phyloP scores from a whole-genome alignment of 2,329 filamentous ascomycete species.

The Penicillium sp. region DNA sequence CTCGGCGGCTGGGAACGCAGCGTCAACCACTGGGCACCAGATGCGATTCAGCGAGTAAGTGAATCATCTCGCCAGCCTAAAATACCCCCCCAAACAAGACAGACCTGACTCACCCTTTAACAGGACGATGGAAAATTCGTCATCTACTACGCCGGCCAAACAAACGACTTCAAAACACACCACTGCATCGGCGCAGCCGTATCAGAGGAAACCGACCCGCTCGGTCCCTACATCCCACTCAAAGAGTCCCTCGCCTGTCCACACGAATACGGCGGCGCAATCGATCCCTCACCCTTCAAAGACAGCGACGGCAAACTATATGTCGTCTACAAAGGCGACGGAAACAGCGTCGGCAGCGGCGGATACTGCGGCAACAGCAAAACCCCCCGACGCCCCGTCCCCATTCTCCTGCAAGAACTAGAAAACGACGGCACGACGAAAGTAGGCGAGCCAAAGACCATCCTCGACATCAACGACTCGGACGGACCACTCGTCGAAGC shows the following conservation, averaged over 20 bases:
- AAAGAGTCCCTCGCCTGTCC: conserved; percentile 57
- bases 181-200: conserved; percentile 65
- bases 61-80: not conserved
- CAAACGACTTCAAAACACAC: conserved; percentile 38
- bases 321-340: conserved; percentile 68
- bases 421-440: conserved; percentile 54
- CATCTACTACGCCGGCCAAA: conserved; percentile 61
- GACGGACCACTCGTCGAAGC: conserved; percentile 67
- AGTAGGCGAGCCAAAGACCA: conserved; percentile 56
- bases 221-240: conserved; percentile 54
- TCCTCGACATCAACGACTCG: conserved; percentile 63
- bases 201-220: conserved; percentile 29
- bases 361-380: conserved; percentile 51
- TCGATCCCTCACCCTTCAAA: conserved; percentile 64
- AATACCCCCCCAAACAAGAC: not conserved
- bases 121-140: conserved; percentile 55
- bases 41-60: conserved; percentile 55
- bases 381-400: conserved; percentile 33
- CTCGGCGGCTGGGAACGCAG: conserved; percentile 57
- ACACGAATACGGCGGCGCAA: conserved; percentile 59
- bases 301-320: conserved; percentile 60
- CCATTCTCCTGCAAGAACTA: conserved; percentile 45
- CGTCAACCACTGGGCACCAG: conserved; percentile 63
- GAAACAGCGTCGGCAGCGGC: conserved; percentile 56
- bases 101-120: not conserved